Base-by-base conservation (phyloP, 1,139 yeast genomes). In the Kurtzmaniella natalensis region DNA sequence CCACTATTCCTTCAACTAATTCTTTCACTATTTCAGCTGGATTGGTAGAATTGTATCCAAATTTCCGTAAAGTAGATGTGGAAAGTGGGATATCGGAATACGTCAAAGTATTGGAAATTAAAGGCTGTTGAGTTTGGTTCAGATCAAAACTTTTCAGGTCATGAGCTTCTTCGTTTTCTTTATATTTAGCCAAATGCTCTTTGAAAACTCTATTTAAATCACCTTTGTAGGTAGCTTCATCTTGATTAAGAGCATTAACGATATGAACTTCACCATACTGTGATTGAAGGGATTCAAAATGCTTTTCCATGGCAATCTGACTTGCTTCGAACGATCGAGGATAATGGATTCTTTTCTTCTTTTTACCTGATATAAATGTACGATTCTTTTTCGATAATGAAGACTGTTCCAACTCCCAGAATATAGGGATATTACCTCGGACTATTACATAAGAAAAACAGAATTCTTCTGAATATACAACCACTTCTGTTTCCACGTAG, bases 341-440 rank as follows among this genome's bases (percentile, higher is more conserved):
- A 36, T 80, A 68, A 17, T 64, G 61, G 3, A 81, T 61, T 40
- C 67, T 76, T 41, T 65, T 72, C 27, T 50, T 51, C 30, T 55
- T 55, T 30, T 53, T 59, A 2, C 76, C 69, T 10, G 76, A 66
- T 24, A 67, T 41, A 17, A 48, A 55, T 37, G 55, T 60, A 32
- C 62, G 63, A 11, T 51, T 37, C 28, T 51, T 47, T 18, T 47
- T 42, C 30, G 75, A 54, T 13, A 26, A 17, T 10, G 13, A 5
- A 40, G 76, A 77, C 37, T 67, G 70, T 35, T 79, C 83, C 47
- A 57, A 59, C 35, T 66, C 70, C 72, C 84, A 82, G 46, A 74
- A 78, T 20, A 81, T 56, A 0, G 94, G 92, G 2, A 78, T 80
- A 51, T 82, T 82, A 1, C 88, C 92, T 37, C 82, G 53, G 1